These are phyloP conservation scores for Leccinum longicurvipes DNA, from an alignment of 768 basidiomycete genomes.

Conservation along the genomic window DNA sequence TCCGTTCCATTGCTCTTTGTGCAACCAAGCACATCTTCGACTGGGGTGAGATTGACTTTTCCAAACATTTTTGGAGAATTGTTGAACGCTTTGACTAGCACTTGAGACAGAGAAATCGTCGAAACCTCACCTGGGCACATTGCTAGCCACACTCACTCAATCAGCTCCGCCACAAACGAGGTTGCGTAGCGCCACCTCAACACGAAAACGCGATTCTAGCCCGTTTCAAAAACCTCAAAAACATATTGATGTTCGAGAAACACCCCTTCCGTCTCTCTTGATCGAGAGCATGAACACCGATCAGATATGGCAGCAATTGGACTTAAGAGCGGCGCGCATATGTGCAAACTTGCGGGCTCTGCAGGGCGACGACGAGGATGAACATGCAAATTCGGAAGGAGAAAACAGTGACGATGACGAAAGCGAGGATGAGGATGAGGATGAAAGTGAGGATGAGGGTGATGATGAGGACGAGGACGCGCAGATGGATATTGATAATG, in stretches of 20 bases:
- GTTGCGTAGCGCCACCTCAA: slow-evolving; percentile 42
- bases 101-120: slow-evolving; percentile 67
- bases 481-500: slow-evolving; percentile 29
- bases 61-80: slow-evolving; percentile 1
- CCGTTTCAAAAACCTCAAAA: slow-evolving; percentile 32
- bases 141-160: slow-evolving; percentile 69
- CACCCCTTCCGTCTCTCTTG: slow-evolving; percentile 75
- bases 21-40: slow-evolving; percentile 79
- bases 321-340: slow-evolving; percentile 69
- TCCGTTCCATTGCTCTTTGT: slow-evolving; percentile 55
- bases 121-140: slow-evolving; percentile 55
- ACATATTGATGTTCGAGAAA: slow-evolving; percentile 43
- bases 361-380: slow-evolving; percentile 46
- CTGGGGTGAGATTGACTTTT: slow-evolving; percentile 47
- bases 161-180: slow-evolving; percentile 71
- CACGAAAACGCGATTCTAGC: slow-evolving; percentile 42
- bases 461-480: slow-evolving; percentile 33
- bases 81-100: slow-evolving; percentile 38
- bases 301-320: slow-evolving; percentile 93
- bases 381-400: slow-evolving; percentile 23
- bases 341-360: slow-evolving; percentile 69
- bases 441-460: slow-evolving; percentile 18
- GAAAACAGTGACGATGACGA: slow-evolving; percentile 19
- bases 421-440: slow-evolving; percentile 25
- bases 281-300: slow-evolving; percentile 77